Conservation (phyloP, 2,329 filamentous ascomycete genomes). For the Ophiostoma tasmaniense region DNA sequence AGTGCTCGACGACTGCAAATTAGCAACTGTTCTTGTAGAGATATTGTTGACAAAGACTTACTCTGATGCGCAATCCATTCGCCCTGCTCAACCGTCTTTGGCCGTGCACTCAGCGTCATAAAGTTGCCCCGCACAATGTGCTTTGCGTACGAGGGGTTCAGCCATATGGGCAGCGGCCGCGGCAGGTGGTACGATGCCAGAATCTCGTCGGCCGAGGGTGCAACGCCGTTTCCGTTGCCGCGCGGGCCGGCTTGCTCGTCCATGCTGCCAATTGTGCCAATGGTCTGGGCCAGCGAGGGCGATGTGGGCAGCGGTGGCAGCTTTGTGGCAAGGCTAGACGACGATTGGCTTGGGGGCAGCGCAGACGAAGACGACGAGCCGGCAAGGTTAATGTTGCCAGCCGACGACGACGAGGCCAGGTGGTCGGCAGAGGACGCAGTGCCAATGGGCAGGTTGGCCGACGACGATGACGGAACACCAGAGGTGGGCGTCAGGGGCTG, state of each 20-base stretch:
- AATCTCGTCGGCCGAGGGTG: constrained; percentile 38
- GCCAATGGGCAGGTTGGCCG: constrained; percentile 7
- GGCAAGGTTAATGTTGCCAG: background rate
- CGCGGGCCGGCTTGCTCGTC: constrained; percentile 31
- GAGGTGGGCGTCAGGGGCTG: constrained; percentile 34
- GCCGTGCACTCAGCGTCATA: constrained; percentile 86
- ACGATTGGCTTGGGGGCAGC: background rate
- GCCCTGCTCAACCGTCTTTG: constrained; percentile 85
- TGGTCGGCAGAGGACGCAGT: background rate
- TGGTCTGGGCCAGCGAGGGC: constrained; percentile 55
- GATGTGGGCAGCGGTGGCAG: constrained; percentile 55
- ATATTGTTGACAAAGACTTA: constrained; percentile 31
- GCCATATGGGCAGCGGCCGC: constrained; percentile 61
- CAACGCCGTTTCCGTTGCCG: constrained; percentile 24
- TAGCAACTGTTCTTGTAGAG: constrained; percentile 5
- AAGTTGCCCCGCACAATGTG: constrained; percentile 97
- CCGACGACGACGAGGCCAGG: background rate
- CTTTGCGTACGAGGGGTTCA: constrained; percentile 65
- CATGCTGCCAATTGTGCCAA: constrained; percentile 43
- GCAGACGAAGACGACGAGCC: background rate
- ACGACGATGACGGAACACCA: constrained; percentile 7
- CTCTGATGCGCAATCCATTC: constrained; percentile 96
- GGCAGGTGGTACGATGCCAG: constrained; percentile 56
- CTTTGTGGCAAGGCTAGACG: constrained; percentile 33
- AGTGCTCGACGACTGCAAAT: constrained; percentile 75